Base-by-base conservation (phyloP, 345 rosid species). In the Orychophragmus violaceus region DNA sequence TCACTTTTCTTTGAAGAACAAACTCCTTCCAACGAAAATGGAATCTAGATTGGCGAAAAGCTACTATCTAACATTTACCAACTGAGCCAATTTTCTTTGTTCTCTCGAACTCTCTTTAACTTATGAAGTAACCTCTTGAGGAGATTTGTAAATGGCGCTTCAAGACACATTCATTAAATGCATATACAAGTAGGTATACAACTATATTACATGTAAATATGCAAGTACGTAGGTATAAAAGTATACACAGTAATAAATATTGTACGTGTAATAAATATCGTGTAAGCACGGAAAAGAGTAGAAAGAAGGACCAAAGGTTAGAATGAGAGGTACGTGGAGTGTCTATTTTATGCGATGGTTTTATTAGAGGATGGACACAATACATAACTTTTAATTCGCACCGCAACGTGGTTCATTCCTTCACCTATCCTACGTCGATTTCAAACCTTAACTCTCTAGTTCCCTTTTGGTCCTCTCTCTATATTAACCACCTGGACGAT, bases 401-500 rank as follows among this genome's bases (percentile, higher is more conserved):
- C 56, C 57, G 72, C 56, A 52, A 73, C 77, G 77, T 74, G 77
- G 77, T 60, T 74, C 56, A 66, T 66, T 66, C 41, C 35, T 33
- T 16, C 33, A 74, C 77, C 72, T n/a, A 59, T n/a, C 13, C 77
- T 39, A 33, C 8, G 28, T 74, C 77, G 56, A 41, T 66, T 51
- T 73, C 68, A 59, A 30, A 23, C 53, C n/a, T 11, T 13, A 21
- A 49, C 65, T 48, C 54, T 72, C 55, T 39, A 22, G 49, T 30
- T 37, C 58, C 23, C 70, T 48, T 63, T 72, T 65, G 59, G 18
- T 11, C 65, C 50, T 66, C 77, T 72, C 70, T 73, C 71, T 54
- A 66, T 73, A 66, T 73, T 59, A 52, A 59, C 25, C 68, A 42
- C 72, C 66, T 66, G 68, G 50, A 59, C 44, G 62, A 39, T 52